These are phyloP conservation scores for Carex pumila DNA, from an alignment of 176 grass and related monocot species.

Conservation along the genomic window DNA sequence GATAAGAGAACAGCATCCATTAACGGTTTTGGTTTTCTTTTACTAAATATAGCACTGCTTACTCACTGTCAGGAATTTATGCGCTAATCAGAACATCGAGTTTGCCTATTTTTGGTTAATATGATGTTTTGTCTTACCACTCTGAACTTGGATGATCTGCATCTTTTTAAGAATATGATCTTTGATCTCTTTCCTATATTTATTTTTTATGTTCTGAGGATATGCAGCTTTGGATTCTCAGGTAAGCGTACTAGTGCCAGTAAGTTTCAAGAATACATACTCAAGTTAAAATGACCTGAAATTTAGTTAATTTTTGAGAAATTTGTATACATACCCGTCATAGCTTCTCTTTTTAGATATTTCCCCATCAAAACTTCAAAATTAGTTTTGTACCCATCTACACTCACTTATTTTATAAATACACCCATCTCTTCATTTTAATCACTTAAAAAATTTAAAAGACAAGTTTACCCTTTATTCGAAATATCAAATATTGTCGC, in stretches of 20 bases:
- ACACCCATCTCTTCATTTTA: too few species aligned
- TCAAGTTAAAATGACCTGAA: neutral
- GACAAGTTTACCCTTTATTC: too few species aligned
- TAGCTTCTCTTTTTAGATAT: too few species aligned
- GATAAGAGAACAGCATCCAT: neutral
- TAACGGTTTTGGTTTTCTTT: neutral
- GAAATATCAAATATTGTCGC: too few species aligned
- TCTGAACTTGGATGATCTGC: neutral
- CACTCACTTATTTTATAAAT: too few species aligned
- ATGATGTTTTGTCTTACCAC: neutral
- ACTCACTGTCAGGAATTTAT: neutral
- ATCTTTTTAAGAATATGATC: neutral
- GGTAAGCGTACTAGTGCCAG: neutral
- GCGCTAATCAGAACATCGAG: neutral
- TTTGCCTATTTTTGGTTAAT: neutral
- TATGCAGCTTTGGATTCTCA: neutral
- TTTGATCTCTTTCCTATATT: neutral
- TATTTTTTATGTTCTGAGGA: neutral
- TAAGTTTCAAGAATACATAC: neutral
- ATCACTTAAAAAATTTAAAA: too few species aligned
- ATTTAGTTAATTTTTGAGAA: neutral
- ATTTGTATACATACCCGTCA: neutral
- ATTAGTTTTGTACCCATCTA: too few species aligned
- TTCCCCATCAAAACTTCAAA: too few species aligned
- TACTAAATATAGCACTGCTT: conserved; percentile 7